Base-by-base conservation (phyloP, 2,329 filamentous ascomycete genomes). In the Endoconidiophora polonica region DNA sequence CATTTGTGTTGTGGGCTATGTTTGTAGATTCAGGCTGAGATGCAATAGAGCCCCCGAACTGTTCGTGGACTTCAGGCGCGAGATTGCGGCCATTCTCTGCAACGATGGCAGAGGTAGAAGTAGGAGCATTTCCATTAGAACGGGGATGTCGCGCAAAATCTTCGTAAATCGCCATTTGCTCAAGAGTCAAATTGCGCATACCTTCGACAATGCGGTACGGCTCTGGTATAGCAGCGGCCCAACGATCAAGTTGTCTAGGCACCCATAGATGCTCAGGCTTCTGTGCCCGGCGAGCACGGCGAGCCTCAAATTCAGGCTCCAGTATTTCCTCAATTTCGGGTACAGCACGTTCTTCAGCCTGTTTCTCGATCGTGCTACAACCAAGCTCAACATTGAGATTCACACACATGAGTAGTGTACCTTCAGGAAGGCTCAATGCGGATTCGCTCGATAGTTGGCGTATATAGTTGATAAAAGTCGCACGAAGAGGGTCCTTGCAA, bases 381-480 rank as follows among this genome's bases (percentile, higher is more conserved):
- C 93, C 90, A 39, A 87, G 74, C 58, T 98, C 91, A 26, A 98
- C 74, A 62, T 98, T 98, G 56, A 93, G 90, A 63, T 96, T 98
- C 54, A 98, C 90, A 64, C 93, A 96, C 86, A 98, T 95, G 51
- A 96, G 77, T 54, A 98, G 91, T 29, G 91, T 85, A 5, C 91
- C 91, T 66, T 98, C 91, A 0, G 91, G 86, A 54, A 98, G 74
- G 14, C 85, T 84, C 48, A 86, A 83, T 49, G 86, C 79, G 37
- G 94, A 74, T 37, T 81, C 77, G 45, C 66, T 69, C 2, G 77
- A 73, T n/a, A 80, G 63, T 45, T 72, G 72, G 48, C 91, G 83
- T 63, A 98, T 87, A 61, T 96, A 94, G 65, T 96, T 98, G 49
- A 84, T 93, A 65, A 98, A 94, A 66, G 93, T 96, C 63, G 93